Base-by-base conservation (phyloP, 495 filamentous ascomycete species). In the Choiromyces venosus region DNA sequence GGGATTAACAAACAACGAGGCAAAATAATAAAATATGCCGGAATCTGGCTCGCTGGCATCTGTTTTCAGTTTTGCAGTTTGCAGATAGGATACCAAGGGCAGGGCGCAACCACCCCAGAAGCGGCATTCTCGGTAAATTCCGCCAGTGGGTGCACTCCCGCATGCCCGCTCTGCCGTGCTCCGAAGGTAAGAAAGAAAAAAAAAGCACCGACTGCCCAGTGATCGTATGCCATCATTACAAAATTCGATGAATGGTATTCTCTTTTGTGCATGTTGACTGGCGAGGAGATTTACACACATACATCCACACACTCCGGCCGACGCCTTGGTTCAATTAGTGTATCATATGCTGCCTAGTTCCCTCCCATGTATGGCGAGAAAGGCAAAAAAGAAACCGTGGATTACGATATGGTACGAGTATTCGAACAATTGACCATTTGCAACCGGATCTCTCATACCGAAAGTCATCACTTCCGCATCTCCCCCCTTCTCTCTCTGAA, bases 161-260 rank as follows among this genome's bases (percentile, higher is more conserved):
- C 75, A 76, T 71, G 75, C 69, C 75, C 73, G 75, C 37, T 77
- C 75, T 77, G 75, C 75, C 75, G 75, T 77, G 75, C 74, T 77
- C 75, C 75, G 75, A 76, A 76, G 52, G 52, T 29, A 61, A 61
- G 52, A 61, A 61, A 61, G 52, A 61, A 21, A 12, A 52, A 61
- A 56, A 61, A 61, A 61, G 52, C 52, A 29, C 52, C 52, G n/a
- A 25, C n/a, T 61, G 5, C 52, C 52, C 52, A 61, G 52, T 61
- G 52, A 61, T 61, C 52, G 52, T 12, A 29, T 61, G 52, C 52
- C 25, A 61, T 61, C 25, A 61, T 25, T 29, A 16, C 52, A 61
- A 61, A 29, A 61, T 29, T 25, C 52, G 52, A 61, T 61, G n/a
- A n/a, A 29, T 61, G 52, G n/a, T 4, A 61, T 61, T 61, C n/a